These are phyloP conservation scores for Suillus occidentalis DNA, from an alignment of 768 basidiomycete genomes.

Conservation along the genomic window DNA sequence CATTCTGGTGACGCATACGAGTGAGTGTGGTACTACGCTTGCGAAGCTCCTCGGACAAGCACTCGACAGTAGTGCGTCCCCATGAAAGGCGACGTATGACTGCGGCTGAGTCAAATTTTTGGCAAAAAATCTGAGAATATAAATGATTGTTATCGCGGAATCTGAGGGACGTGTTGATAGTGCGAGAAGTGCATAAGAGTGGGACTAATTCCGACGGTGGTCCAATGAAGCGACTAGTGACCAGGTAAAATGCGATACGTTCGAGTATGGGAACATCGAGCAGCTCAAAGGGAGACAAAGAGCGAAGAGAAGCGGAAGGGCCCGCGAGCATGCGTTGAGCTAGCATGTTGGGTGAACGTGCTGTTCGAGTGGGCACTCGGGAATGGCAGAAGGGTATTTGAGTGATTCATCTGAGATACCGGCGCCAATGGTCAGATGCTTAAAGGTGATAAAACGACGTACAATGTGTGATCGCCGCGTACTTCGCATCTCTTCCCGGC, in stretches of 20 bases:
- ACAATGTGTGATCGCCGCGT: slow-evolving; percentile 37
- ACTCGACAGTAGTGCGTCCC: slow-evolving; percentile 37
- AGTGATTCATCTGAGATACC: slow-evolving; percentile 22
- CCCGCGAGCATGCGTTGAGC: slow-evolving; percentile 1
- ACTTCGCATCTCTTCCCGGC: slow-evolving; percentile 30
- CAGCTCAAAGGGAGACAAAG: slow-evolving; percentile 18
- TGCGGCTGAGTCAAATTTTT: slow-evolving; percentile 46
- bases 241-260: slow-evolving; percentile 42
- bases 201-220: slow-evolving; percentile 42
- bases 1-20: slow-evolving; percentile 36
- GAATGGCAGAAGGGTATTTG: slow-evolving; percentile 20
- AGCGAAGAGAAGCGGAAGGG: slow-evolving; percentile 7
- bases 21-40: slow-evolving; percentile 42
- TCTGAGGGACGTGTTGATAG: slow-evolving; percentile 37
- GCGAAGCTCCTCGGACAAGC: slow-evolving; percentile 44
- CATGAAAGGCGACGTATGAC: slow-evolving; percentile 38
- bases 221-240: slow-evolving; percentile 39
- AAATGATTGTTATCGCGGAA: slow-evolving; percentile 37
- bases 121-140: slow-evolving; percentile 44
- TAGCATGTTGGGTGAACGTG: not conserved
- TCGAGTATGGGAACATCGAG: slow-evolving; percentile 32
- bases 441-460: slow-evolving; percentile 37
- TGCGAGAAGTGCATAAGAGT: slow-evolving; percentile 40
- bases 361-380: slow-evolving; percentile 5
- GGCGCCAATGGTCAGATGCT: slow-evolving; percentile 30